Evolutionary conservation across 768 basidiomycete genomes (phyloP), one percentile per base, ranked within the genome.

Genomic region (Fibroporia radiculosa): DNA sequence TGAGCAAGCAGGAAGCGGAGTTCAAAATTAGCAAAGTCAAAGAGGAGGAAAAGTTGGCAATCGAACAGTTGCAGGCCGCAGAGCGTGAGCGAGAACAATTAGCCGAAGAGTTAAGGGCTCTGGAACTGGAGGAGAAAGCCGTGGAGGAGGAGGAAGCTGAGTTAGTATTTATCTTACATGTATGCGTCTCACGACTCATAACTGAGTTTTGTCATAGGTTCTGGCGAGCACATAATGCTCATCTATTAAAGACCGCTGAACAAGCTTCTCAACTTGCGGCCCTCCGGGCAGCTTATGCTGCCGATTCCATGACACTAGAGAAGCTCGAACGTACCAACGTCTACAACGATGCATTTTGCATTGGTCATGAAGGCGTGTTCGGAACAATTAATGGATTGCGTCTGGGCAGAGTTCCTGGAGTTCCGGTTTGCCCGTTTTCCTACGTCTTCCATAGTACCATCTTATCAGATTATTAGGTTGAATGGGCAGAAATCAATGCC

Each of bases 401-500:
- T 28, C 66, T 98, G 18, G 96, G 96, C 3, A 79, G 93, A 50
- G 81, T 93, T 8, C 80, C 87, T 34, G 80, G 82, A 23, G 81
- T 86, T 36, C 82, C 80, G n/a, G 80, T 68, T 37, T 12, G 23
- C n/a, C 18, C 19, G 4, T 20, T 22, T 39, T 14, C 40, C 35
- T 6, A 35, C 27, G 26, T 27, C 19, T 31, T 13, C 13, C 27
- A 38, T 31, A 24, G 27, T 20, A 32, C 20, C 37, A 14, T 39
- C 14, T 11, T 20, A 40, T 37, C 25, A 40, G 23, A 29, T 18
- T 12, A 19, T 37, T 20, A 90, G 81, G 93, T 98, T 24, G 96
- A 98, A 59, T 99, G 93, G 93, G 79, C 90, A 2, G 96, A 99
- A 65, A 93, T 98, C 62, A 98, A 98, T 58, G 96, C 96, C 10